Evolutionary conservation across 176 grass and related monocot species (phyloP), one percentile per base, ranked within the genome.

Genomic region (Rhynchospora tenuis): DNA sequence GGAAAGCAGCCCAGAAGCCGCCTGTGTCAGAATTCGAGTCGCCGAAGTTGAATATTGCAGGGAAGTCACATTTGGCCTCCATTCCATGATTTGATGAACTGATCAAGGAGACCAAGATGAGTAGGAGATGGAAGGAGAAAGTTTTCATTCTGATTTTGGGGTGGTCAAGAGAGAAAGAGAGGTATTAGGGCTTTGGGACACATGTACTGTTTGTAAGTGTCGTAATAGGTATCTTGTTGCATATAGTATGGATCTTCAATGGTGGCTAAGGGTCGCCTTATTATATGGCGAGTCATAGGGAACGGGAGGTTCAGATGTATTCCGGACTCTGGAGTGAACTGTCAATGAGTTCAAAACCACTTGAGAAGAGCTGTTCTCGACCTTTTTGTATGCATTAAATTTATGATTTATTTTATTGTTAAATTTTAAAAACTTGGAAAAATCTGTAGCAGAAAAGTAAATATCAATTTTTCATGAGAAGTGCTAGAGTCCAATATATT

Each of bases 1-100:
- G 91, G 75, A 97, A 94, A 9, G 94, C 91, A 8, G 94, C 91
- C 88, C 83, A 97, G 86, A 97, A 97, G 43, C 91, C 88, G 0
- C 92, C 60, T 28, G 89, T 90, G 64, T 90, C 89, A n/a, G 89
- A 90, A 60, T 90, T 90, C 15, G 89, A 90, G 58, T 90, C 89
- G 11, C 89, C 89, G 11, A 90, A 90, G 89, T 90, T 90, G 85
- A 90, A 90, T 68, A 90, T 60, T 24, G 89, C 89, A 23, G 85
- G 82, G 46, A 89, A 94, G 44, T 33, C 85, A 78, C 94, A 94
- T 48, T 86, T 73, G 42, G 84, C 73, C 4, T 50, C 14, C 20
- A 29, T 59, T 65, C 24, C 43, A 17, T 82, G 11, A 26, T 64
- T 52, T 52, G 22, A 23, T 64, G 60, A n/a, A 75, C 9, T 27